phyloP scores from a whole-genome alignment of 2,329 filamentous ascomycete species.

The Cryphonectria carpinicola region DNA sequence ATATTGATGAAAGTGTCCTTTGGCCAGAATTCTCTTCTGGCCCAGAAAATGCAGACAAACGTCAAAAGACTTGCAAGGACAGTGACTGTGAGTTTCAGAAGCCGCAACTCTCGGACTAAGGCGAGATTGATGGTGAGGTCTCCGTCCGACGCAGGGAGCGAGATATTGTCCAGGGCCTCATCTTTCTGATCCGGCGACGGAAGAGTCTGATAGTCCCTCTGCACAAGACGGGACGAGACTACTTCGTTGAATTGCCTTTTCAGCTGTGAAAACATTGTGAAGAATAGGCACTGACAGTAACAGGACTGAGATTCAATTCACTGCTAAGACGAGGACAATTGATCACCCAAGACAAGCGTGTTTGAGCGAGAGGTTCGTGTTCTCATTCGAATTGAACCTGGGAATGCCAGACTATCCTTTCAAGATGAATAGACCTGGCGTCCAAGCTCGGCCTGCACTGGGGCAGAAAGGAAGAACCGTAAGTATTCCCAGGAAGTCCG shows the following conservation, averaged over 20 bases:
- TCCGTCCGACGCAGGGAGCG: not conserved
- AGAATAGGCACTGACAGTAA: not conserved
- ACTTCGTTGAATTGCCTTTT: not conserved
- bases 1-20: not conserved
- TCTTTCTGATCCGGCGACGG: not conserved
- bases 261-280: not conserved
- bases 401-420: not conserved
- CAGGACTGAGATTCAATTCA: not conserved
- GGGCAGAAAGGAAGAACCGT: not conserved
- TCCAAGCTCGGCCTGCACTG: not conserved
- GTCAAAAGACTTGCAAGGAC: slow-evolving; percentile 2
- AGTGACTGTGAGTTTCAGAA: not conserved
- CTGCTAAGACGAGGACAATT: not conserved
- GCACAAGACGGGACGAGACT: not conserved
- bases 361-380: not conserved
- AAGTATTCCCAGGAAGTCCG: not conserved
- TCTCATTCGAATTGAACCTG: not conserved
- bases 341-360: not conserved
- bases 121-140: not conserved
- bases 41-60: slow-evolving; percentile 1
- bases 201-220: not conserved
- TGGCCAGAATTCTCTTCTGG: slow-evolving; percentile 5
- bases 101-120: not conserved
- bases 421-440: not conserved
- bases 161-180: not conserved